These are phyloP conservation scores for Buxus sempervirens DNA, from an alignment of 164 flowering plant species.

Conservation along the genomic window DNA sequence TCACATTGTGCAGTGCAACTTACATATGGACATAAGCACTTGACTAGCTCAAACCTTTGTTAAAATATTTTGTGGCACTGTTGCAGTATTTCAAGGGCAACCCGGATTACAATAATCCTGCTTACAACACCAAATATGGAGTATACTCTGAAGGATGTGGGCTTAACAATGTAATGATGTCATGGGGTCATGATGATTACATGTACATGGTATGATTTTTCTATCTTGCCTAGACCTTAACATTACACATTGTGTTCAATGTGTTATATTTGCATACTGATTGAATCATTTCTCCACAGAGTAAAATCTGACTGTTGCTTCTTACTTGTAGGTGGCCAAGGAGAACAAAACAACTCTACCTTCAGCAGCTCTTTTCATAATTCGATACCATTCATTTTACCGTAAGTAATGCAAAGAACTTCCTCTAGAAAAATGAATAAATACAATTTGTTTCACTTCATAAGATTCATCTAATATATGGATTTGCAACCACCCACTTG, in stretches of 20 bases:
- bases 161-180: slow-evolving; percentile 48
- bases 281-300: not conserved
- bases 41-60: not conserved
- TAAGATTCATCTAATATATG: not conserved
- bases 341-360: slow-evolving; percentile 59
- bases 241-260: not conserved
- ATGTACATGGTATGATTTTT: slow-evolving; percentile 55
- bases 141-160: slow-evolving; percentile 59
- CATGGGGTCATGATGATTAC: slow-evolving; percentile 78
- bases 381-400: slow-evolving; percentile 68
- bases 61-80: not conserved
- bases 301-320: not conserved
- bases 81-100: slow-evolving; percentile 54
- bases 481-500: not conserved
- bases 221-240: not conserved
- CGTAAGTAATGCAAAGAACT: slow-evolving; percentile 26
- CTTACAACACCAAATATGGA: slow-evolving; percentile 52
- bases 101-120: slow-evolving; percentile 44
- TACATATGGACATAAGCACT: not conserved
- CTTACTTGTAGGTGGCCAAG: slow-evolving; percentile 49
- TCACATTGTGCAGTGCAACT: not conserved
- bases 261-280: too few relatives aligned
- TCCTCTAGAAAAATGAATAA: too few relatives aligned
- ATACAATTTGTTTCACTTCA: too few relatives aligned
- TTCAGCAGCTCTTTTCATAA: slow-evolving; percentile 50